A percentile compares a stretch with the other conserved stretches of the same genome.
These are phyloP conservation scores for Leccinum imitatum DNA, from an alignment of 768 basidiomycete genomes.

Conservation along the genomic window DNA sequence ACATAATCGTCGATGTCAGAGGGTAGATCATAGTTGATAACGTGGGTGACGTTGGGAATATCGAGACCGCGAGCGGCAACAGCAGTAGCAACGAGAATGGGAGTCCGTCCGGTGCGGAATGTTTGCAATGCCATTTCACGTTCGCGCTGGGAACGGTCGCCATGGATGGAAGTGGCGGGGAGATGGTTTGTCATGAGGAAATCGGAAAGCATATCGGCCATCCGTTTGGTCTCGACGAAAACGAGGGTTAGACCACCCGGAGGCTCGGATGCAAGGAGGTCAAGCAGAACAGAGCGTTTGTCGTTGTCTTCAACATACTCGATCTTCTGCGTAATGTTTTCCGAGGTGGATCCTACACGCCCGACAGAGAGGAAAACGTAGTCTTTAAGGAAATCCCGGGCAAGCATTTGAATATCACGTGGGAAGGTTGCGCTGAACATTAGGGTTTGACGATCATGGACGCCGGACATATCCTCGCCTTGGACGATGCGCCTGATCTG, in stretches of 20 bases:
- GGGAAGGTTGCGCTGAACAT: conserved; percentile 99
- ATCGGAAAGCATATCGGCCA: conserved; percentile 98
- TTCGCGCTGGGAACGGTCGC: conserved; percentile 96
- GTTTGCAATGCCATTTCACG: conserved; percentile 94
- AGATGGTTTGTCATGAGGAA: conserved; percentile 84
- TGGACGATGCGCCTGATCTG: conserved; percentile 98
- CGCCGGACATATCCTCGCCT: conserved; percentile 97
- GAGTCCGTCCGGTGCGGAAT: conserved; percentile 93
- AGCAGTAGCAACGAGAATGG: conserved; percentile 96
- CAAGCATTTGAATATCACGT: conserved; percentile 96
- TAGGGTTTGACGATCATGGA: conserved; percentile 89
- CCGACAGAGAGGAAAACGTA: conserved; percentile 99
- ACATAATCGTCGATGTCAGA: conserved; percentile 99
- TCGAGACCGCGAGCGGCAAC: conserved; percentile 99
- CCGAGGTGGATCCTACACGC: conserved; percentile 96
- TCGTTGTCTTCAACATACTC: conserved; percentile 98
- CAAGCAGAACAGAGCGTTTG: conserved; percentile 95
- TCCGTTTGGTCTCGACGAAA: conserved; percentile 99
- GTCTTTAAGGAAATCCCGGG: conserved; percentile 95
- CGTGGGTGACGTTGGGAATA: conserved; percentile 98
- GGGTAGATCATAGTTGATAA: conserved; percentile 97
- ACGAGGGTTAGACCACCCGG: conserved; percentile 83
- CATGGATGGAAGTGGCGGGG: conserved; percentile 95
- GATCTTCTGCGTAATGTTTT: conserved; percentile 99
- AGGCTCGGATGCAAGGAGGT: conserved; percentile 79